Base-by-base conservation (phyloP, 306 rosid genomes). In the Crotalaria pallida region DNA sequence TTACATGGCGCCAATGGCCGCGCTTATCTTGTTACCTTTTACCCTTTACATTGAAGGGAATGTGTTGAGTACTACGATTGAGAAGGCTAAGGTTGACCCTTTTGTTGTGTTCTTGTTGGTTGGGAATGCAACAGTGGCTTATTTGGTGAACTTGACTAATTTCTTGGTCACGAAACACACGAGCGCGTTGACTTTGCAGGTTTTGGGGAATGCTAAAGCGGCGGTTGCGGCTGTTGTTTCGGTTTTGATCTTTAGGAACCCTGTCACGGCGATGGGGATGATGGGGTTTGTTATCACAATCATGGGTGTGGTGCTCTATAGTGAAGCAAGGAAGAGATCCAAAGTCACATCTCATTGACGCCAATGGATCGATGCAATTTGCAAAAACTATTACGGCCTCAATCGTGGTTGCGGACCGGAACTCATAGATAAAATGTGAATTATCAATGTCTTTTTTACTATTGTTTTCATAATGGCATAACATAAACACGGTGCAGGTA, bases 121-220 rank as follows among this genome's bases (percentile, higher is more conserved):
- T 5, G 98, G 97, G 78, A 93, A 93, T 58, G 98, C 97, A 1
- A 93, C 98, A 5, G 94, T 93, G 11, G 98, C 98, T 8, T 93
- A 93, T 71, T 71, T 90, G 82, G 98, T 93, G n/a, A 93, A 93
- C 16, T 34, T 93, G 67, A 93, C 97, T 38, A 93, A 93, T 45
- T 93, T 93, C 62, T 23, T 93, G 69, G 98, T 93, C 3, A 93
- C 98, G 12, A 93, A 93, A 31, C 97, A 93, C 69, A 93, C 98
- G 0, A 93, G 98, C 24, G 98, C 98, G 0, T 62, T 93, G 83
- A 93, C 98, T 0, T 64, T 93, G 56, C 98, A 93, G 80, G 98
- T 93, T 12, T 77, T 93, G 50, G 98, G 98, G 2, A 93, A 93
- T 68, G 98, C 97, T 0, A 93, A 93, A 72, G 97, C 96, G 2